These are phyloP conservation scores for Salinomyces thailandicus DNA, from an alignment of 2,329 filamentous ascomycete genomes.

Conservation along the genomic window DNA sequence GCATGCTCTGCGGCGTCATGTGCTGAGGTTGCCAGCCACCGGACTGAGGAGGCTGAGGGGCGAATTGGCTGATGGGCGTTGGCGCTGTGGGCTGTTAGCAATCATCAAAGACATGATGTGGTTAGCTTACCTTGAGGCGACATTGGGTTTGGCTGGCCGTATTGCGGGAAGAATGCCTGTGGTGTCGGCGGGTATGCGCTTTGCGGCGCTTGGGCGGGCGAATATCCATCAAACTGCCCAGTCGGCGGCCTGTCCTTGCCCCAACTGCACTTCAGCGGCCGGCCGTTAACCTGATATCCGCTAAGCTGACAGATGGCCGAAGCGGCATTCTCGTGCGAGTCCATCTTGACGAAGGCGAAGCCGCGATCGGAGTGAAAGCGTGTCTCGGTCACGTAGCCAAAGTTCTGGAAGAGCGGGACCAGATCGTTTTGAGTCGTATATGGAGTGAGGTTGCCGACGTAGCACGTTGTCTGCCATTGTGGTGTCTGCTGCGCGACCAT, in stretches of 20 bases:
- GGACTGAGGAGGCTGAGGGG: conserved; percentile 47
- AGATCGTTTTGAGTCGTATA: conserved; percentile 96
- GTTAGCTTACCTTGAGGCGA: conserved; percentile 36
- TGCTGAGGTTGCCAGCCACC: conserved; percentile 42
- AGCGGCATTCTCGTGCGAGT: conserved; percentile 91
- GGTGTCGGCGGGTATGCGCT: conserved; percentile 65
- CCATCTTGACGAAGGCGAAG: conserved; percentile 99
- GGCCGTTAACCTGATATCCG: conserved; percentile 94
- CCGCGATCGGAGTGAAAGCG: conserved; percentile 96
- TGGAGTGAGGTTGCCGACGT: conserved; percentile 93
- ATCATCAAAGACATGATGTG: not conserved
- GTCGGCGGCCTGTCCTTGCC: conserved; percentile 95
- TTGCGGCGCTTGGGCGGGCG: conserved; percentile 53
- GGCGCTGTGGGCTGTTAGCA: conserved; percentile 26
- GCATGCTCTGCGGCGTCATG: conserved; percentile 32
- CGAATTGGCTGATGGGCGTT: conserved; percentile 50
- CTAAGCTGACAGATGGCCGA: conserved; percentile 98
- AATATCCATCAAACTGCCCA: conserved; percentile 70
- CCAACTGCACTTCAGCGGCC: conserved; percentile 98
- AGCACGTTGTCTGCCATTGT: conserved; percentile 96
- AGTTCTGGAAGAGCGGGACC: conserved; percentile 97
- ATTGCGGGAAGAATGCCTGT: conserved; percentile 83
- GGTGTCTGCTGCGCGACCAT: conserved; percentile 94
- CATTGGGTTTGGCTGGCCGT: conserved; percentile 60
- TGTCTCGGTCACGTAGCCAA: conserved; percentile 93